These are phyloP conservation scores for Peniophora sp. DNA, from an alignment of 1,284 basidiomycete species.

Conservation along the genomic window DNA sequence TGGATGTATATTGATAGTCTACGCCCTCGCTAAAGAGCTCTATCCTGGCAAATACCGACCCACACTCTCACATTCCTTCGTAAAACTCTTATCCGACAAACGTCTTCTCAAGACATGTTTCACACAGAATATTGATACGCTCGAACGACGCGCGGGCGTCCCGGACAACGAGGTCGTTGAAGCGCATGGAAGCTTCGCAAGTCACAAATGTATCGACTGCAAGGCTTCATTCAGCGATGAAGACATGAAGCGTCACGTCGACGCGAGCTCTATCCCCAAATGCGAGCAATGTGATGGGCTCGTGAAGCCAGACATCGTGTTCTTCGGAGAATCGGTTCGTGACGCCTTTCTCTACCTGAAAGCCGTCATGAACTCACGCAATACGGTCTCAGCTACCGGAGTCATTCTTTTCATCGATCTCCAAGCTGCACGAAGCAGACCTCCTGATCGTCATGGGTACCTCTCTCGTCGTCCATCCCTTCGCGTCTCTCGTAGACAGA, in stretches of 20 bases:
- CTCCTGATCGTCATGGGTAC: slow-evolving; percentile 91
- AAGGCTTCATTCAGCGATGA: slow-evolving; percentile 47
- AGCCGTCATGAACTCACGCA: neutral
- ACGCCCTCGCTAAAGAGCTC: slow-evolving; percentile 83
- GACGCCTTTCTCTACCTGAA: neutral
- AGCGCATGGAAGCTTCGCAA: slow-evolving; percentile 90
- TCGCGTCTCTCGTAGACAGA: slow-evolving; percentile 55
- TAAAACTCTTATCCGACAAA: slow-evolving; percentile 66
- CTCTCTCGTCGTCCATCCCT: slow-evolving; percentile 76
- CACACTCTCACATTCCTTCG: slow-evolving; percentile 87
- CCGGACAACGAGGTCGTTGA: slow-evolving; percentile 75
- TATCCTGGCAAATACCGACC: slow-evolving; percentile 86
- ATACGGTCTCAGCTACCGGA: slow-evolving; percentile 67
- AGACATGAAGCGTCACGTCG: slow-evolving; percentile 60
- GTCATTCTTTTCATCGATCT: slow-evolving; percentile 42
- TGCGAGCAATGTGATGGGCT: slow-evolving; percentile 64
- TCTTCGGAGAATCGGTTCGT: slow-evolving; percentile 80
- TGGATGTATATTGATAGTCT: no score
- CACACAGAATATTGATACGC: slow-evolving; percentile 90
- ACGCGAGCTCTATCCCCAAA: slow-evolving; percentile 50
- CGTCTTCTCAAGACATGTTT: slow-evolving; percentile 68
- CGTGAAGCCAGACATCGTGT: slow-evolving; percentile 92
- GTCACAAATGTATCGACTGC: slow-evolving; percentile 77
- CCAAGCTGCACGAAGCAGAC: slow-evolving; percentile 57
- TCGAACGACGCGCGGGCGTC: slow-evolving; percentile 83